Base-by-base conservation (phyloP, 176 grass and related monocot genomes). In the Metroxylon sagu region DNA sequence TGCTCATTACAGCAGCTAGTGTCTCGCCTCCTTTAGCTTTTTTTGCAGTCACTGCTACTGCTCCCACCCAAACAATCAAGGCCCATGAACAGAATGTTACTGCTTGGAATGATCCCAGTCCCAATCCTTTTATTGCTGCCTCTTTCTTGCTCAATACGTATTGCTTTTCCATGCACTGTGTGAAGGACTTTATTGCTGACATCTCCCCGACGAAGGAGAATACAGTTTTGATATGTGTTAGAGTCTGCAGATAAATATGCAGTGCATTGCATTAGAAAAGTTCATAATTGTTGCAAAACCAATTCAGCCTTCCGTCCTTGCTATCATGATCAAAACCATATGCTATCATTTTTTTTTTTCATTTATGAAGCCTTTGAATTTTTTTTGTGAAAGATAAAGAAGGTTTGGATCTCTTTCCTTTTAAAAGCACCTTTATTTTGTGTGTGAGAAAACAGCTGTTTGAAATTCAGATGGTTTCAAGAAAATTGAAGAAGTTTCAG, bases 171-270 rank as follows among this genome's bases (percentile, higher is more conserved):
- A 83, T 76, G 64, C 64, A 76, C 55, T 72, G 29, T 30, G 63
- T 56, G 65, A 83, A 83, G 51, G 66, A 68, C 57, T 69, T 79
- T 3, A 88, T 51, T 8, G 79, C 68, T 3, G 50, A 73, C 21
- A 53, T 72, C 70, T 88, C 85, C 61, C 85, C 79, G 6, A 80
- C 85, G 29, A 88, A 88, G 18, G 85, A 88, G 69, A 88, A 79
- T 18, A 88, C 76, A 2, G 72, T 88, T 69, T 76, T 78, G 51
- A 88, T 79, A 56, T 88, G 64, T 25, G 79, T 76, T 19, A 88
- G 16, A 48, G 80, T 76, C 79, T 88, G 83, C 53, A 59, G 50
- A 83, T 53, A 52, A 15, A 56, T 43, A 14, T 10, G 12, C 1
- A 14, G 35, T 14, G 35, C 35, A 43, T 43, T 43, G 35, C 8